phyloP scores from a whole-genome alignment of 768 basidiomycete species.

The Tricholoma furcatifolium region DNA sequence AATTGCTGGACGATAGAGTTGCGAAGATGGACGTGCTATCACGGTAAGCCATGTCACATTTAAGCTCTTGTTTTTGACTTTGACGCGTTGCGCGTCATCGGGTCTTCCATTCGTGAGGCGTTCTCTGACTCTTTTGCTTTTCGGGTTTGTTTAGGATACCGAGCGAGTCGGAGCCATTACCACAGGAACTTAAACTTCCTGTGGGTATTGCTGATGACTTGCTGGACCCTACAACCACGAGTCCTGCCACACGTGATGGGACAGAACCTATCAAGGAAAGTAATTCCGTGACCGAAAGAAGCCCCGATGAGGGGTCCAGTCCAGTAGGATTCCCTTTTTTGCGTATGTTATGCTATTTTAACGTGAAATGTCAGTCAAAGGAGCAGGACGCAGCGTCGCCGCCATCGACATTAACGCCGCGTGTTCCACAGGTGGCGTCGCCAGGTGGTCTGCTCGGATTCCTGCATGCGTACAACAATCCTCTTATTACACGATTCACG shows the following conservation, averaged over 20 bases:
- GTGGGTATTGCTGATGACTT: slow-evolving; percentile 61
- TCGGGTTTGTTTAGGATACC: slow-evolving; percentile 38
- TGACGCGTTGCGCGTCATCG: slow-evolving; percentile 9
- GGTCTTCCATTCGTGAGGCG: not conserved
- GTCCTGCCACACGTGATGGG: slow-evolving; percentile 18
- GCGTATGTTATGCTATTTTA: slow-evolving; percentile 1
- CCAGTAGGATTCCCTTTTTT: slow-evolving; percentile 25
- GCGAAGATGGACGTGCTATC: slow-evolving; percentile 66
- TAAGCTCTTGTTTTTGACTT: slow-evolving; percentile 10
- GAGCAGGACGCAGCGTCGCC: slow-evolving; percentile 12
- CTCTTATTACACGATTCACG: slow-evolving; percentile 49
- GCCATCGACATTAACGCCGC: slow-evolving; percentile 16
- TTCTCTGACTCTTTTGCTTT: slow-evolving; percentile 9
- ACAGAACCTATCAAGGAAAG: slow-evolving; percentile 18
- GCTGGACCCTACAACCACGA: slow-evolving; percentile 38
- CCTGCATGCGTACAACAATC: slow-evolving; percentile 58
- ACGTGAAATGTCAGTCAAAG: slow-evolving; percentile 14
- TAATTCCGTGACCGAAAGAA: slow-evolving; percentile 13
- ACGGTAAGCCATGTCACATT: slow-evolving; percentile 48
- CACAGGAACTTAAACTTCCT: slow-evolving; percentile 58
- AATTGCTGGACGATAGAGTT: slow-evolving; percentile 70
- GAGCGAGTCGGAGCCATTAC: slow-evolving; percentile 56
- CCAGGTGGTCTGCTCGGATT: slow-evolving; percentile 54
- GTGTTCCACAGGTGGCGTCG: slow-evolving; percentile 21
- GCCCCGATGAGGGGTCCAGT: slow-evolving; percentile 27